These are phyloP conservation scores for Leccinum longicurvipes DNA, from an alignment of 768 basidiomycete genomes.

Conservation along the genomic window DNA sequence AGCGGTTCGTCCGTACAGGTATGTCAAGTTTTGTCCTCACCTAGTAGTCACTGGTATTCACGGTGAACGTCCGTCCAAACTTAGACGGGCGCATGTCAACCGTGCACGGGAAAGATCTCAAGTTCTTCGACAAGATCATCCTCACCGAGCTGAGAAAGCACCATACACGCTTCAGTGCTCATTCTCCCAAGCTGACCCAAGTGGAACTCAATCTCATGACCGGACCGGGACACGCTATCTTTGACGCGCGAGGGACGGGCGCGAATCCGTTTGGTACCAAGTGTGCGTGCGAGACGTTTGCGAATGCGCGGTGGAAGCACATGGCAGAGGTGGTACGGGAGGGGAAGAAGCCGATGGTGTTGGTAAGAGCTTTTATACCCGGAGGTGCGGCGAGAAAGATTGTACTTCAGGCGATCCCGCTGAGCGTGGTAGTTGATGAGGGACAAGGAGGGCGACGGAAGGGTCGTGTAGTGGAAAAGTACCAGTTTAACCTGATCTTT, in stretches of 20 bases:
- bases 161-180: conserved; percentile 3
- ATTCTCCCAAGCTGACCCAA: conserved; percentile 19
- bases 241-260: conserved; percentile 20
- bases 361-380: conserved; percentile 28
- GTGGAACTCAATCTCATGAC: conserved; percentile 26
- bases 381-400: conserved; percentile 28
- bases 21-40: background rate
- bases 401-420: conserved; percentile 24
- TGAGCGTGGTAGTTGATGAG: conserved; percentile 13
- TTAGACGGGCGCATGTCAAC: conserved; percentile 23
- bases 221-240: conserved; percentile 7
- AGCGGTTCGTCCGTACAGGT: conserved; percentile 19
- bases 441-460: conserved; percentile 1
- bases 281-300: conserved; percentile 24
- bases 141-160: conserved; percentile 25
- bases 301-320: conserved; percentile 24
- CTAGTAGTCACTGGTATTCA: background rate
- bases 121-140: conserved; percentile 26
- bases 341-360: conserved; percentile 12
- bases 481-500: conserved; percentile 24
- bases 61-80: background rate
- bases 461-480: conserved; percentile 3
- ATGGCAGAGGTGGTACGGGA: conserved; percentile 16
- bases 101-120: conserved; percentile 24
- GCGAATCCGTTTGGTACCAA: conserved; percentile 25